Evolutionary conservation across 805 yeast species (phyloP), one percentile per base, ranked within the genome.

Genomic region (Starmerella sirachaensis): DNA sequence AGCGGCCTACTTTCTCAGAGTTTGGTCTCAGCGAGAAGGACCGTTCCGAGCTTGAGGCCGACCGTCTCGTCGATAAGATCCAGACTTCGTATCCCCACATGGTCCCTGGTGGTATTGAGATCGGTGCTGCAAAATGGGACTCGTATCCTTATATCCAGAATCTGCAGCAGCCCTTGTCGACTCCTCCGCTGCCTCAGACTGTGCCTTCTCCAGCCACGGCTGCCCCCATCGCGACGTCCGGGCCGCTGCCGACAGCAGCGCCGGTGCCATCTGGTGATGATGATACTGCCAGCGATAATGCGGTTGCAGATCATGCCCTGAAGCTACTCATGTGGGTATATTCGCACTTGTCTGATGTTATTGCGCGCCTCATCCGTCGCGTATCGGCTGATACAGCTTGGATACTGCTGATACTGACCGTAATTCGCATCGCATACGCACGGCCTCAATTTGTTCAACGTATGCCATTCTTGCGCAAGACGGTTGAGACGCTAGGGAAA

Each of bases 21-120:
- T 50, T 45, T 34, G 54, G 52, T 12, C 46, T 50, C 31, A 48
- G 52, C 34, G 49, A 43, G 11, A 43, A 45, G 26, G 54, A 45
- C 24, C 33, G 48, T 7, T 31, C 42, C 11, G 50, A 46, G 40
- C 27, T 43, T 14, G 42, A 43, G 21, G 44, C 44, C 6, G 47
- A 43, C 32, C 44, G 34, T 31, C 30, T 43, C 17, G 47, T 43
- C 14, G 42, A 43, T n/a, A 21, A 34, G 12, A 22, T 43, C 32
- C 47, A 43, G 33, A 28, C 42, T 3, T 35, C 26, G n/a, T 43
- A 36, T 29, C 47, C 47, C 8, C 44, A 43, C 18, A 38, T 43
- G n/a, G 31, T 43, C 7, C 47, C 47, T 9, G 47, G 47, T 18
- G 47, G 42, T 14, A 38, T 37, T 12, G 32, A 13, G 25, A 37